Base-by-base conservation (phyloP, 768 basidiomycete species). In the Hemileccinum rubropunctum region DNA sequence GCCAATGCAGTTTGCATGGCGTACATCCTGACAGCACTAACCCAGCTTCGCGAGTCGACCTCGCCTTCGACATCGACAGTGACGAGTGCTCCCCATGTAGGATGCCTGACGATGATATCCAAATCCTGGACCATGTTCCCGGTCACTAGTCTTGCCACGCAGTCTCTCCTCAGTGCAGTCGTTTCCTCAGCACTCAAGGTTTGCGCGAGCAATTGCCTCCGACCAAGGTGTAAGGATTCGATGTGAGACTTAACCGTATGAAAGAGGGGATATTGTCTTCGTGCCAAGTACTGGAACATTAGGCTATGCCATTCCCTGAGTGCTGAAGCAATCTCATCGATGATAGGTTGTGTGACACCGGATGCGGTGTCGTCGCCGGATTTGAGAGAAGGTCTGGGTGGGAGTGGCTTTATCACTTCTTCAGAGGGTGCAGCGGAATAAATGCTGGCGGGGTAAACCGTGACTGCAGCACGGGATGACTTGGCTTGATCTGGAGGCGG, bases 241-340 rank as follows among this genome's bases (percentile, higher is more conserved):
- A 98, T 90, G 60, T 95, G 92, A 45, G 87, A 86, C 50, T 83
- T 82, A 47, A 98, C 91, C 8, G 81, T 75, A 52, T 86, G 81
- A 69, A 98, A 98, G 17, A 94, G 81, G 36, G 81, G 80, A 73
- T 98, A 98, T 60, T 98, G 90, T 47, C 94, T 81, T 39, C 83
- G 78, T 9, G 88, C 86, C 36, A 98, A 85, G 66, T 97, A 94
- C 54, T 86, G 86, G 63, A 92, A 94, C 79, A 98, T 87, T 45
- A 93, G 74, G 32, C 82, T 81, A 61, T 95, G 88, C 94, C 95
- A 98, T 80, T 98, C 95, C 34, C 95, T 84, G 38, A 98, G 73
- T 0, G 95, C 95, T 8, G 92, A 95, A 0, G 95, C 91, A 57
- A 98, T 95, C 73, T 98, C 95, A 70, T 98, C 95, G 44, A 98